Evolutionary conservation across 305 asterid genomes (phyloP), one percentile per base, ranked within the genome.

Genomic region (Rubia tinctorum): DNA sequence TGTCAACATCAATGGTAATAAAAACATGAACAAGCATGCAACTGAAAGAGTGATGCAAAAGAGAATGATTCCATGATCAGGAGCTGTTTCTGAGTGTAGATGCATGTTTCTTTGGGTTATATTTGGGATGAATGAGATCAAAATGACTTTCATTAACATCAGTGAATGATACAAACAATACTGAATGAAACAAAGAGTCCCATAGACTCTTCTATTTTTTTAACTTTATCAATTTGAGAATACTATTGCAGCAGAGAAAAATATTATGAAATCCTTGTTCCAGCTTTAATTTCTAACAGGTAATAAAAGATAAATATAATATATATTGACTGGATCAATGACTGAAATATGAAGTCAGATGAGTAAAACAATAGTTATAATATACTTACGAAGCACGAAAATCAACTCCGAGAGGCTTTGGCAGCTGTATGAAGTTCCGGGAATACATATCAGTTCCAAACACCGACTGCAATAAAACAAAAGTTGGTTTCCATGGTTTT

Each of bases 401-500:
- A 85, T 93, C 98, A 63, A 93, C 97, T 65, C 98, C 98, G 23
- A 91, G 90, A 60, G 96, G 97, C 90, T 87, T 86, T 71, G 97
- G 97, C 72, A 93, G 96, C 81, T 82, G 96, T 77, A 93, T 68
- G 68, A 88, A 88, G 85, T 78, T 77, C 72, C 98, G 96, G 56
- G 95, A 93, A 83, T 93, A 90, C 83, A 93, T 84, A 88, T 93
- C 98, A 60, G 97, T 87, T 66, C 90, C 97, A 84, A 86, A 91
- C 23, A 93, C 97, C 34, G 90, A 89, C 98, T 91, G 95, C 88
- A 85, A 56, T 14, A 37, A 20, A 76, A 15, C 42, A 18, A 7
- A n/a, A 27, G 40, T 73, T 39, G 68, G 64, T 14, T 45, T 30
- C 43, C 68, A 56, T 67, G 42, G 53, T 25, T 23, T 18, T 45